Conservation (phyloP, 208 protist genomes). For the Crithidia fasciculata region DNA sequence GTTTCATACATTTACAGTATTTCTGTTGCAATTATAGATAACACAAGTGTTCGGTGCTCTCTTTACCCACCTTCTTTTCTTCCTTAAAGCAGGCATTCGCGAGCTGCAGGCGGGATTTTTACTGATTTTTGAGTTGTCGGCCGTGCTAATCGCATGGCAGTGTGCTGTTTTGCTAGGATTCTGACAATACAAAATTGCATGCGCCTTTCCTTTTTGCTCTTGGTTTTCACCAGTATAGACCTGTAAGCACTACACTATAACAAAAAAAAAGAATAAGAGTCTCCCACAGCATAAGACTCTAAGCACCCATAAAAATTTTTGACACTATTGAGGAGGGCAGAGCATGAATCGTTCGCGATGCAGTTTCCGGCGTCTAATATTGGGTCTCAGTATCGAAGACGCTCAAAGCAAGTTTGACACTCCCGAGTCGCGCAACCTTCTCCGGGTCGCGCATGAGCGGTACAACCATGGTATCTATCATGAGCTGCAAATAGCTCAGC, state of each 20-base stretch:
- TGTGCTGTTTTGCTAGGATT: too few relatives aligned
- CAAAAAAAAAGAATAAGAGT: not conserved
- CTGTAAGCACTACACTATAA: constrained; percentile 16
- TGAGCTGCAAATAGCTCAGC: constrained; percentile 80
- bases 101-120: too few relatives aligned
- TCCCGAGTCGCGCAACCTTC: constrained; percentile 64
- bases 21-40: too few relatives aligned
- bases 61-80: constrained; percentile 20
- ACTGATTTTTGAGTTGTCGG: too few relatives aligned
- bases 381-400: constrained; percentile 89
- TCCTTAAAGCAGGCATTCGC: constrained; percentile 4
- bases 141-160: too few relatives aligned
- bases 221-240: constrained; percentile 25
- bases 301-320: too few relatives aligned
- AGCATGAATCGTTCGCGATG: constrained; percentile 45
- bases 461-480: constrained; percentile 85
- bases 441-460: constrained; percentile 80
- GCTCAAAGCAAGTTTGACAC: constrained; percentile 88
- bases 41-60: too few relatives aligned
- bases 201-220: not conserved
- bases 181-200: not conserved
- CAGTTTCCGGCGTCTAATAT: constrained; percentile 62
- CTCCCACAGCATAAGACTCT: too few relatives aligned
- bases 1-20: too few relatives aligned
- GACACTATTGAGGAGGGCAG: not conserved